Evolutionary conservation across 2,329 filamentous ascomycete species (phyloP), one percentile per base, ranked within the genome.

Genomic region (Penicillium glabrum): DNA sequence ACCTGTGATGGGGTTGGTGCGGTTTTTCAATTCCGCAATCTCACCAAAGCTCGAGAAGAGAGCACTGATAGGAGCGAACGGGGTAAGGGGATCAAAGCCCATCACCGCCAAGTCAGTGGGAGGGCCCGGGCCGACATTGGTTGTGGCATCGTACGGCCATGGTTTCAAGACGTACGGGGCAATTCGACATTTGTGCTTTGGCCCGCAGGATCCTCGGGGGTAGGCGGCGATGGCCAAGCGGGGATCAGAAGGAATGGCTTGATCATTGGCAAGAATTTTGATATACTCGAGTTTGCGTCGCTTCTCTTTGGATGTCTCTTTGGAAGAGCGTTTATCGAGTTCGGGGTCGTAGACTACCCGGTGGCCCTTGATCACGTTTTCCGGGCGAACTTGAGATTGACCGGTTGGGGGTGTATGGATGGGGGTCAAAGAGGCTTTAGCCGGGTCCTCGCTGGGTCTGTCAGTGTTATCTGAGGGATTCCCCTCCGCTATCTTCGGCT

Each of bases 1-100:
- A 19, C 95, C 95, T 13, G 93, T 98, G 56, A 93, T 89, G 9
- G 95, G 95, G 74, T 99, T 92, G 68, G 96, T 93, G 72, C 96
- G 93, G 70, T 97, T 97, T 69, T 91, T 92, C 66, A 96, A 89
- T 69, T 93, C 89, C 45, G 89, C 89, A 61, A 99, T 93, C 57
- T 96, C 91, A 52, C 74, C 75, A 65, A 77, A 76, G 50, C 73
- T 75, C n/a, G 72, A 72, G 55, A 75, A 75, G 16, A 75, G 64
- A 5, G 72, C 71, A 45, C 58, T 75, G 54, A 75, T 75, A 11
- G 68, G 72, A 50, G 72, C 69, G 39, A 96, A 90, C 13, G 91
- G 85, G 41, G 90, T 88, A 62, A 98, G 80, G 7, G 93, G 93
- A 74, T 98, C 95, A 72, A 97, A 97, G n/a, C 92, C 91, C n/a